Evolutionary conservation across 495 filamentous ascomycete species (phyloP), one percentile per base, ranked within the genome.

Genomic region (Hypoxylon fuscum): DNA sequence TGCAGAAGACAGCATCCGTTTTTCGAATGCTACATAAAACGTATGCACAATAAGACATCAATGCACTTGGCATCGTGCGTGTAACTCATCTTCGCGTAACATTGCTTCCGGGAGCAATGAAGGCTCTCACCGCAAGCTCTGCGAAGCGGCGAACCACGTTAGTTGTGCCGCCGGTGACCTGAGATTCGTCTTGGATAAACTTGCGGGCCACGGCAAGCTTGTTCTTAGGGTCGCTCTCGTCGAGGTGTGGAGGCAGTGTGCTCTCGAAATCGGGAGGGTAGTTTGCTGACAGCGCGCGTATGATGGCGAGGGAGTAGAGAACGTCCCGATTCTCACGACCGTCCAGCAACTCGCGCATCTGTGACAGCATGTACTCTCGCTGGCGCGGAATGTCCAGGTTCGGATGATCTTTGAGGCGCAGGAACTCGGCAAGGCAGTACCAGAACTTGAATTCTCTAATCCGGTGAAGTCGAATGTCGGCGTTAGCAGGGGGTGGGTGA

Each of bases 281-380:
- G 14, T 87, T 84, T 32, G 84, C 82, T 22, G 90, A 88, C 32
- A 90, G 80, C 61, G 91, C 86, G 15, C 92, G 86, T 8, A 88
- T 85, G 47, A 96, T 85, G 20, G 90, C 90, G 56, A 97, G 87
- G 10, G 90, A 94, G 72, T 97, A 97, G 27, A 96, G 82, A 6
- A 96, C 90, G 63, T 97, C 93, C n/a, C 93, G 87, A 67, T 93
- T 94, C 76, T 97, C 93, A 15, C 85, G 83, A 51, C 85, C 87
- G 56, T 92, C 88, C 7, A 96, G 81, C 4, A 93, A 75, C 34
- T 81, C 79, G 38, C 92, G 87, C 69, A 88, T 82, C 5, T 77
- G 78, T 3, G 62, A 68, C 7, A 96, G 75, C 1, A 84, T 82
- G 51, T 86, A 81, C 41, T 92, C 88, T 20, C 91, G 82, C 48